These are phyloP conservation scores for Haplosporangium gracile DNA, from an alignment of 192 early-diverging fungal genomes.

Conservation along the genomic window DNA sequence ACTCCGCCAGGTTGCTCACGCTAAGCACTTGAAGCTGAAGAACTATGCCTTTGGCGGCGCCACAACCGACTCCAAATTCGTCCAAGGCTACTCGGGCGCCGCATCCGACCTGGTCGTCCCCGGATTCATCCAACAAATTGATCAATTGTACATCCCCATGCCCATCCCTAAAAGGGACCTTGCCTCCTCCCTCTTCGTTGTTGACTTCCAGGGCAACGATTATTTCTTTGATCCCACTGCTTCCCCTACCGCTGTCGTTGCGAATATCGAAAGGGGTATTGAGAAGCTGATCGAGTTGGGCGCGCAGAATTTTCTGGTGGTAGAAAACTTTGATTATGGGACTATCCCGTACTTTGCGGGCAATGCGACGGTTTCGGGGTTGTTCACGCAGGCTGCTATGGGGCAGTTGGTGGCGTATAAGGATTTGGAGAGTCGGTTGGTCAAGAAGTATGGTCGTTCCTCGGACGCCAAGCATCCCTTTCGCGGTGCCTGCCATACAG, in stretches of 20 bases:
- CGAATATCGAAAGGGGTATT: slow-evolving; percentile 17
- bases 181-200: slow-evolving; percentile 15
- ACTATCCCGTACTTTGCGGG: slow-evolving; percentile 27
- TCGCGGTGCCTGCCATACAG: not conserved
- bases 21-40: slow-evolving; percentile 23
- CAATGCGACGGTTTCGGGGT: slow-evolving; percentile 10
- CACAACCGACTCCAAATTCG: slow-evolving; percentile 40
- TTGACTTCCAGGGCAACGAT: slow-evolving; percentile 50
- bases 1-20: slow-evolving; percentile 10
- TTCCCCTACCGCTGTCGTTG: slow-evolving; percentile 7
- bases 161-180: not conserved
- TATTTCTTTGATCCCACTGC: slow-evolving; percentile 29
- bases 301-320: slow-evolving; percentile 24
- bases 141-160: not conserved
- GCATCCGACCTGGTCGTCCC: slow-evolving; percentile 30
- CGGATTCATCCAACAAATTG: slow-evolving; percentile 44
- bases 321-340: slow-evolving; percentile 32
- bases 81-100: slow-evolving; percentile 40
- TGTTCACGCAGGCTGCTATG: slow-evolving; percentile 6
- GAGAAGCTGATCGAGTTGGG: slow-evolving; percentile 18
- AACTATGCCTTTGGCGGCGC: slow-evolving; percentile 62
- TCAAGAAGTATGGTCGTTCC: slow-evolving; percentile 2
- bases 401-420: slow-evolving; percentile 22
- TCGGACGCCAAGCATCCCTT: slow-evolving; percentile 14
- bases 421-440: not conserved